A percentile compares a stretch with the other conserved stretches of the same genome.
Evolutionary conservation across 495 filamentous ascomycete genomes (phyloP).

Genomic region (Hypoxylon cercidicola): DNA sequence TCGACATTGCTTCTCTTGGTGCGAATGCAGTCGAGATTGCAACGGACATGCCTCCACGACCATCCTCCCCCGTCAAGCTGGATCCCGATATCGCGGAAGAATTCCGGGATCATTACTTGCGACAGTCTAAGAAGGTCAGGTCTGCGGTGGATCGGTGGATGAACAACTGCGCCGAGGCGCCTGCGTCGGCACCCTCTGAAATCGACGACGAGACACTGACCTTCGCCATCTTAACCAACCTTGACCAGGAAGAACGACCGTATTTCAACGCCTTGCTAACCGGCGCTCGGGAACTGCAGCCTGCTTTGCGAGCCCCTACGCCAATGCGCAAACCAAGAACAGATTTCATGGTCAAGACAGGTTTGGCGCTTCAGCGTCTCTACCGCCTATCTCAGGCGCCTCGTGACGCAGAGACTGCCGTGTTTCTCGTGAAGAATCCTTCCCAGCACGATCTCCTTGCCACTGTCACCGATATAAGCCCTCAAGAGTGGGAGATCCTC

Average conservation of each 20-base stretch:
- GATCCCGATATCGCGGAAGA: conserved; percentile 93
- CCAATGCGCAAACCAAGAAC: conserved; percentile 67
- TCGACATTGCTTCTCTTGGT: conserved; percentile 74
- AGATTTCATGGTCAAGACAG: conserved; percentile 74
- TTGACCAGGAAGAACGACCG: conserved; percentile 76
- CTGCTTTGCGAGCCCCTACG: conserved; percentile 65
- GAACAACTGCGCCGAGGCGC: conserved; percentile 73
- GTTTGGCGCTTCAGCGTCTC: conserved; percentile 81
- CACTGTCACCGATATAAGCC: conserved; percentile 85
- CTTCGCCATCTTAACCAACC: conserved; percentile 91
- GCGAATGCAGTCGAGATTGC: conserved; percentile 61
- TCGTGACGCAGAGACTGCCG: conserved; percentile 83
- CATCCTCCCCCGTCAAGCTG: conserved; percentile 77
- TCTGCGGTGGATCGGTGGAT: conserved; percentile 88
- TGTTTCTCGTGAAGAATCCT: conserved; percentile 89
- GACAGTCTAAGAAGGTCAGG: conserved; percentile 87
- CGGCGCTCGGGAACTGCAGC: conserved; percentile 69
- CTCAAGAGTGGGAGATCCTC: conserved; percentile 95
- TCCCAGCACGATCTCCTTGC: conserved; percentile 84
- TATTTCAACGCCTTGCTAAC: conserved; percentile 81
- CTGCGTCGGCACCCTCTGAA: conserved; percentile 79
- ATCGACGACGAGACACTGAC: conserved; percentile 92
- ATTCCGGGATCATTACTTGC: conserved; percentile 86
- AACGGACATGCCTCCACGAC: conserved; percentile 55
- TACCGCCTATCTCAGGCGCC: conserved; percentile 78